These are phyloP conservation scores for Bryoglossum gracile DNA, from an alignment of 495 filamentous ascomycete genomes.

Conservation along the genomic window DNA sequence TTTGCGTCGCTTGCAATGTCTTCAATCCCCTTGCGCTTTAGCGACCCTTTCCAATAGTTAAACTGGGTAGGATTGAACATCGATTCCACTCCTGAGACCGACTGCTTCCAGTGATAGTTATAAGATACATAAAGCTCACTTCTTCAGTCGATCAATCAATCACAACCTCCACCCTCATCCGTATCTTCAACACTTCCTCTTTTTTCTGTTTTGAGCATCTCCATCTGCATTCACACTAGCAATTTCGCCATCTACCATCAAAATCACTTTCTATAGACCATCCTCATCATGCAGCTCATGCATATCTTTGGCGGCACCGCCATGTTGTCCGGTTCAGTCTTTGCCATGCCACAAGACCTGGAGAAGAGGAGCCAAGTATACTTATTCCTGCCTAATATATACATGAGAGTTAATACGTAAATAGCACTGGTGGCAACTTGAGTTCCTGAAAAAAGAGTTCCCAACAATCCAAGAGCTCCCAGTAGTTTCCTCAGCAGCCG, in stretches of 20 bases:
- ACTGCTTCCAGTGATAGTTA: not conserved
- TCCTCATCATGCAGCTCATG: constrained; percentile 16
- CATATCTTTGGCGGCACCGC: constrained; percentile 14
- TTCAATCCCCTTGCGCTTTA: not conserved
- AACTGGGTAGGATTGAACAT: too few relatives aligned
- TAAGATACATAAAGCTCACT: not conserved
- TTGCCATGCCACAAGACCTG: not conserved
- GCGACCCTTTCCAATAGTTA: not conserved
- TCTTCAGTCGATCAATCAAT: not conserved
- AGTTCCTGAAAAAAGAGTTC: too few relatives aligned
- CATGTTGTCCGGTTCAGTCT: constrained; percentile 9
- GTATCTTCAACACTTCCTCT: not conserved
- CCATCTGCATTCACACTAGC: not conserved
- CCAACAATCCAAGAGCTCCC: too few relatives aligned
- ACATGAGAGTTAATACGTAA: not conserved
- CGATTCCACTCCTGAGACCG: too few relatives aligned
- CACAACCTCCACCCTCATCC: too few relatives aligned
- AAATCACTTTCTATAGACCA: too few relatives aligned
- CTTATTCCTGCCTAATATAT: not conserved
- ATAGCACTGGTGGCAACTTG: not conserved
- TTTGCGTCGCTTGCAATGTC: not conserved
- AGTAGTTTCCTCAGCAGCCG: too few relatives aligned
- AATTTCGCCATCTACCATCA: too few relatives aligned
- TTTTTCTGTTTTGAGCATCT: not conserved
- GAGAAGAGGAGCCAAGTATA: constrained; percentile 2